These are phyloP conservation scores for Decorospora gaudefroyi DNA, from an alignment of 2,329 filamentous ascomycete species.

Conservation along the genomic window DNA sequence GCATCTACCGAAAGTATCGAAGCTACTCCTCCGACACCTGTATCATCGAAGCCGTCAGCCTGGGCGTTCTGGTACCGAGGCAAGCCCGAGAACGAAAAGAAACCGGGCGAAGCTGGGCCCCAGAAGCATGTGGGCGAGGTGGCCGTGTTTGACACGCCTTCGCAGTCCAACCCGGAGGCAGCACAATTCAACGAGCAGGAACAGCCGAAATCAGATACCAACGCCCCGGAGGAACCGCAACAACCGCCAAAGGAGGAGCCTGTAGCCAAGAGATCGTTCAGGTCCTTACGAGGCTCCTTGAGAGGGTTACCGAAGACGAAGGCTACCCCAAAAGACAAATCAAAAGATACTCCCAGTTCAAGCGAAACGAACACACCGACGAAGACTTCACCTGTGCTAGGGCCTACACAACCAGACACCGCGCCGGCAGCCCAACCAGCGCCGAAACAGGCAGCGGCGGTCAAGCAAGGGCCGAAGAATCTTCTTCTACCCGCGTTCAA, in stretches of 20 bases:
- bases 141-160: slow-evolving; percentile 57
- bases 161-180: slow-evolving; percentile 56
- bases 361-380: slow-evolving; percentile 47
- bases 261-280: slow-evolving; percentile 34
- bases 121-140: slow-evolving; percentile 59
- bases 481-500: slow-evolving; percentile 71
- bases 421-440: slow-evolving; percentile 35
- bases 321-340: slow-evolving; percentile 23
- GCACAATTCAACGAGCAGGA: slow-evolving; percentile 57
- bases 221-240: slow-evolving; percentile 25
- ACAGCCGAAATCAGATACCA: slow-evolving; percentile 22
- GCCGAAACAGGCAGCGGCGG: slow-evolving; percentile 29
- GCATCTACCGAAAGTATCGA: slow-evolving; percentile 12
- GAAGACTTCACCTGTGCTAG: slow-evolving; percentile 33
- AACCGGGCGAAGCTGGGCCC: slow-evolving; percentile 61
- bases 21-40: slow-evolving; percentile 28
- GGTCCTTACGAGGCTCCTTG: slow-evolving; percentile 41
- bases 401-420: slow-evolving; percentile 33
- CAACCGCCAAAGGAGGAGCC: slow-evolving; percentile 26
- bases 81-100: slow-evolving; percentile 54
- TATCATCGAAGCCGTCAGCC: slow-evolving; percentile 61
- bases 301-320: slow-evolving; percentile 39
- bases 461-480: slow-evolving; percentile 57
- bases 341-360: slow-evolving; percentile 28
- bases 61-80: slow-evolving; percentile 83